Conservation (phyloP, 768 basidiomycete genomes). For the Steccherinum ochraceum region DNA sequence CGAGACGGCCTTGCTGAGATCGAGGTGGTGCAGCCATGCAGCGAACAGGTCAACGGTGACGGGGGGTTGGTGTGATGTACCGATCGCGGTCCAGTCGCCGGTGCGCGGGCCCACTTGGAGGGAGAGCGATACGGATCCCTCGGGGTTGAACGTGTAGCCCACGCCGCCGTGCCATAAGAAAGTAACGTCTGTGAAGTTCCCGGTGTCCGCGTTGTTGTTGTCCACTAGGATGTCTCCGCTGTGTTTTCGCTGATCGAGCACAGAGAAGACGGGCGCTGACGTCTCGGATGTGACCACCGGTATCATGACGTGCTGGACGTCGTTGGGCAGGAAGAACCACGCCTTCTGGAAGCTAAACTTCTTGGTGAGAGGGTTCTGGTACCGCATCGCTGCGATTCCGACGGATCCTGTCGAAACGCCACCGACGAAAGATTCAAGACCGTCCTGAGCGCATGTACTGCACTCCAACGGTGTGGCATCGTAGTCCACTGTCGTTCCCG, state of each 20-base stretch:
- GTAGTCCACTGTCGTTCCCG: constrained; percentile 62
- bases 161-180: constrained; percentile 56
- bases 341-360: constrained; percentile 56
- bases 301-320: constrained; percentile 55
- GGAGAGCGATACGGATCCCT: constrained; percentile 25
- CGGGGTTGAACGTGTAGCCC: constrained; percentile 45
- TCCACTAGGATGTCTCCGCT: constrained; percentile 37
- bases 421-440: constrained; percentile 51
- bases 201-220: constrained; percentile 15
- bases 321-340: constrained; percentile 61
- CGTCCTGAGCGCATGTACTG: constrained; percentile 32
- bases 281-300: constrained; percentile 42
- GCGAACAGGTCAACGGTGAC: constrained; percentile 50
- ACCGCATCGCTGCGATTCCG: constrained; percentile 56
- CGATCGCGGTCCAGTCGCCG: constrained; percentile 54
- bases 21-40: constrained; percentile 45
- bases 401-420: constrained; percentile 49
- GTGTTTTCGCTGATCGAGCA: constrained; percentile 56
- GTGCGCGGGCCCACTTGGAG: constrained; percentile 37
- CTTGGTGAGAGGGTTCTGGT: constrained; percentile 50
- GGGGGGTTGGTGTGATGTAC: constrained; percentile 51
- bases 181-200: constrained; percentile 23
- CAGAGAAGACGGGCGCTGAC: constrained; percentile 45
- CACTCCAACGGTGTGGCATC: constrained; percentile 45
- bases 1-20: constrained; percentile 24